phyloP scores from a whole-genome alignment of 1,284 basidiomycete species.

The Coniferiporia weirii region DNA sequence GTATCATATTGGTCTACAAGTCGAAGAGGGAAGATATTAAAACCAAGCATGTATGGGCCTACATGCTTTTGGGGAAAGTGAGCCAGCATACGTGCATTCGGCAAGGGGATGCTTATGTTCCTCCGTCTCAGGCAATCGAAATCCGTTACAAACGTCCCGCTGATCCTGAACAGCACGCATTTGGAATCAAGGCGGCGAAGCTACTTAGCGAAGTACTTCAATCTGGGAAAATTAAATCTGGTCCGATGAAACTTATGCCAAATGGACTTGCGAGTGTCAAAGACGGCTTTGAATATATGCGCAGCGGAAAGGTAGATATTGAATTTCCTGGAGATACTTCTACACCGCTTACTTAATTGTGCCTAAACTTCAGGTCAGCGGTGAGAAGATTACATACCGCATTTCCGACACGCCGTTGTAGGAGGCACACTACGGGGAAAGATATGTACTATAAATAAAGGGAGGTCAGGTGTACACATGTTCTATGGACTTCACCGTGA shows the following conservation, averaged over 20 bases:
- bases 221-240: constrained; percentile 21
- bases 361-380: not conserved
- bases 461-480: too few species aligned
- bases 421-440: not conserved
- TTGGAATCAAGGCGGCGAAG: constrained; percentile 19
- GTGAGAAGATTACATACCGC: constrained; percentile 3
- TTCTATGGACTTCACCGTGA: too few species aligned
- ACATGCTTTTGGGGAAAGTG: constrained; percentile 20
- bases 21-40: constrained; percentile 2
- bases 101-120: not conserved
- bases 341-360: not conserved
- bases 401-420: constrained; percentile 3
- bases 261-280: constrained; percentile 18
- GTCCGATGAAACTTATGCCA: constrained; percentile 21
- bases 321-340: not conserved
- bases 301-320: constrained; percentile 10
- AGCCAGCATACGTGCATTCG: not conserved
- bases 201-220: constrained; percentile 20
- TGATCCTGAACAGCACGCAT: constrained; percentile 21
- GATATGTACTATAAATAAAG: too few species aligned
- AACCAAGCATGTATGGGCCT: constrained; percentile 25
- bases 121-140: not conserved
- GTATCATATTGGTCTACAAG: constrained; percentile 1
- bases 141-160: constrained; percentile 13
- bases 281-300: constrained; percentile 17